Evolutionary conservation across 2,329 filamentous ascomycete species (phyloP).

Genomic region (Periconia digitata): DNA sequence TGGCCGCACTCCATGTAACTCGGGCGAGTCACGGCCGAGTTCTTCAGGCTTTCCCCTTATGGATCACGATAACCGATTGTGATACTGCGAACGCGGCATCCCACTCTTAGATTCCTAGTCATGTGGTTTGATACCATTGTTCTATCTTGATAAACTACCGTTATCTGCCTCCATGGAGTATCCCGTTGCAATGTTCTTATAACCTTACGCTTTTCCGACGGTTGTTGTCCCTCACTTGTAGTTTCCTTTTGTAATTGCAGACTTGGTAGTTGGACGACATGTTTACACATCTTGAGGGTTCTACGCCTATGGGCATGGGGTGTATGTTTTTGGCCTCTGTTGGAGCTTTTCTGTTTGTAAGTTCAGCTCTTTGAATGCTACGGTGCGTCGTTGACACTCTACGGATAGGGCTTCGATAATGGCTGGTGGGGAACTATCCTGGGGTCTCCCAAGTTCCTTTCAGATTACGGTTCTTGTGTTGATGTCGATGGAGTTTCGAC

Average conservation of each 20-base stretch:
- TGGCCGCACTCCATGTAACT: slow-evolving; percentile 1
- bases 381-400: no score
- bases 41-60: background rate
- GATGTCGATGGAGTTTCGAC: slow-evolving; percentile 6
- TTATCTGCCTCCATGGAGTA: no score
- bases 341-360: slow-evolving; percentile 11
- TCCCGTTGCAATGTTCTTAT: no score
- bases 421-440: slow-evolving; percentile 15
- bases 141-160: background rate
- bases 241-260: background rate
- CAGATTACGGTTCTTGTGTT: slow-evolving; percentile 11
- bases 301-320: background rate
- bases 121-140: no score
- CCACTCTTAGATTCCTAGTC: background rate
- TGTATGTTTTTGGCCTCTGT: slow-evolving; percentile 12
- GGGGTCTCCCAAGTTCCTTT: slow-evolving; percentile 10
- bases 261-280: no score
- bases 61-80: background rate
- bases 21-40: slow-evolving; percentile 13
- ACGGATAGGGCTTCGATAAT: slow-evolving; percentile 10
- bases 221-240: no score
- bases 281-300: background rate
- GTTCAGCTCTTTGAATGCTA: background rate
- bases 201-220: no score
- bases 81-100: background rate